Evolutionary conservation across 108 stramenopile genomes (phyloP), one percentile per base, ranked within the genome.

Genomic region (Seminavis robusta): DNA sequence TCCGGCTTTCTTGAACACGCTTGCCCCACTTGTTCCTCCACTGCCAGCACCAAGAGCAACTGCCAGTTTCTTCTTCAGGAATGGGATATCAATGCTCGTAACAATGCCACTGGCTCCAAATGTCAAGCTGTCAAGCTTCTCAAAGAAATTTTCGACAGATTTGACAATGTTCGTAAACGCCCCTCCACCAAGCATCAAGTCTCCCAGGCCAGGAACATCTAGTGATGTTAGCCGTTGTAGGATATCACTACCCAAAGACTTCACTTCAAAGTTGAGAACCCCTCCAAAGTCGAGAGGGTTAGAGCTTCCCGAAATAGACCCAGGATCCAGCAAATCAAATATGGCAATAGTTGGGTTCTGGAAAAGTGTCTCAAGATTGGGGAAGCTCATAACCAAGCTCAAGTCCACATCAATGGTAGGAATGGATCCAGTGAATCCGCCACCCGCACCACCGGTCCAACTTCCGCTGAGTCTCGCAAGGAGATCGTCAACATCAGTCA

Each of bases 111-210:
- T 42, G 20, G 17, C 9, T 4, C 41, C 41, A 21, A 42, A 17
- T 3, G 41, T 21, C 3, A 21, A 17, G 20, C 21, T 21, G 20
- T 42, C 41, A 21, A 21, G 20, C 3, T 17, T 42, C 9, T 42
- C 41, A 42, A 42, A 42, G 11, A 72, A 38, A 16, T 29, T 36
- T 32, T 72, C 63, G 8, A 72, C 32, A 32, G 58, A 49, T 52
- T 60, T 41, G 4, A 57, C 47, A 41, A 72, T 32, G 16, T 42
- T 34, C n/a, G n/a, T n/a, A n/a, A n/a, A n/a, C 25, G 25, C 21
- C 19, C 64, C 58, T 31, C 65, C 64, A 17, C 27, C 19, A 33
- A 72, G 42, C 4, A 72, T 34, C 38, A 67, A 52, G 13, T 67
- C 38, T 28, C 49, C 1, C 1, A 48, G 28, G 45, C 6, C 21